These are phyloP conservation scores for Aurantiochytrium sp. DNA, from an alignment of 108 stramenopile species.

Conservation along the genomic window DNA sequence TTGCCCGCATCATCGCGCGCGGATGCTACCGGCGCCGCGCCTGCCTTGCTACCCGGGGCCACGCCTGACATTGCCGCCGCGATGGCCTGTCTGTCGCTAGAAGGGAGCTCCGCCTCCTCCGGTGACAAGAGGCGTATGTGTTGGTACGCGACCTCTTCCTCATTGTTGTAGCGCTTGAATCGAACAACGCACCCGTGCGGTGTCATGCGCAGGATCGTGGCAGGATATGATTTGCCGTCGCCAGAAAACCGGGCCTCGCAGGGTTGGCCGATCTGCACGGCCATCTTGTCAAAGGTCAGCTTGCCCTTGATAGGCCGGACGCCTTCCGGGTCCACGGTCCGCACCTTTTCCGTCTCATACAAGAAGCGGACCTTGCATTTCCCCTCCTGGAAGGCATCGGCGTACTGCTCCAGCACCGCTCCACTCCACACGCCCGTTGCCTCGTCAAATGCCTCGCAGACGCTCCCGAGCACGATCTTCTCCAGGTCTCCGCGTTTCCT, in stretches of 20 bases:
- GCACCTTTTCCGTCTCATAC: background rate
- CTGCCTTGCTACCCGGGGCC: background rate
- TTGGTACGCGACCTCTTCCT: slow-evolving; percentile 21
- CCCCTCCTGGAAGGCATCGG: background rate
- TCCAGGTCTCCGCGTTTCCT: background rate
- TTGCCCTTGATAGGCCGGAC: background rate
- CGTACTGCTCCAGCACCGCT: background rate
- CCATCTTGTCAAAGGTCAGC: background rate
- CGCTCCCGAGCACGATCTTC: background rate
- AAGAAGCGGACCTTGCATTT: background rate
- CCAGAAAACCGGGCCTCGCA: slow-evolving; percentile 9
- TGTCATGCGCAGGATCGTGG: background rate
- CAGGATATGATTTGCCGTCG: background rate
- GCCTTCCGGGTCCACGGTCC: background rate
- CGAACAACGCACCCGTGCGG: background rate
- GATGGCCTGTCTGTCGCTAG: background rate
- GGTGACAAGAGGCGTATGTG: background rate
- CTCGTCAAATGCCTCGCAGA: background rate
- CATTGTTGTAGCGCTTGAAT: background rate
- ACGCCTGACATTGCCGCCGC: background rate
- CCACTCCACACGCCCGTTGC: background rate
- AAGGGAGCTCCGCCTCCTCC: background rate
- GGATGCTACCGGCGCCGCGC: no score
- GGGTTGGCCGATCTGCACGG: background rate
- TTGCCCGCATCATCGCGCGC: background rate